A percentile compares a stretch with the other conserved stretches of the same genome.
Conservation (phyloP, 225 moss, liverwort and hornwort species). For the Pseudisothecium myosuroides region DNA sequence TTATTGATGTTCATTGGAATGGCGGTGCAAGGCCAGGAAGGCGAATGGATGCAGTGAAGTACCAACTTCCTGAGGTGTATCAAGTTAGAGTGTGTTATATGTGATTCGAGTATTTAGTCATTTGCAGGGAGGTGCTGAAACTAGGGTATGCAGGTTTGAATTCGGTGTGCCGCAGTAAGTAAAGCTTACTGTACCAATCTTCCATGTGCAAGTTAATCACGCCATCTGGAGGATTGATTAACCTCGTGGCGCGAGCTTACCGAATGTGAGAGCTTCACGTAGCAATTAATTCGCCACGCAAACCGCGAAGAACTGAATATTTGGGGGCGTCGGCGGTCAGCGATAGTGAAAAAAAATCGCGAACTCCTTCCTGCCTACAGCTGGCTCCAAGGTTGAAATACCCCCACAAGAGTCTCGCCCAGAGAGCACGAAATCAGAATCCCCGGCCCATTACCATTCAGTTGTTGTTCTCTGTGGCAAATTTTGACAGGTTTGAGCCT, state of each 20-base stretch:
- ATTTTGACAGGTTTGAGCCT: background rate
- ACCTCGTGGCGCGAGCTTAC: background rate
- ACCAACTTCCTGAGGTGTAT: background rate
- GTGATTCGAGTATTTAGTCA: background rate
- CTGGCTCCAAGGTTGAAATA: background rate
- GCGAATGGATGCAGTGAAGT: conserved; percentile 8
- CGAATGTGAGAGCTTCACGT: background rate
- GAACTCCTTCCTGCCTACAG: background rate
- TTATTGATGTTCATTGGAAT: conserved; percentile 67
- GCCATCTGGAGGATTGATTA: too few relatives aligned
- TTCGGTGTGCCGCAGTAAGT: background rate
- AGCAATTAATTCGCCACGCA: background rate
- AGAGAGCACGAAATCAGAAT: background rate
- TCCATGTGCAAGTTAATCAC: background rate
- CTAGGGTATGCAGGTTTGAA: background rate
- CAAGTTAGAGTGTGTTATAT: background rate
- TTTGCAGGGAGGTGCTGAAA: background rate
- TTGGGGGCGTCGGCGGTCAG: background rate
- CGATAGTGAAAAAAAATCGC: background rate
- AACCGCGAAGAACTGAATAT: background rate
- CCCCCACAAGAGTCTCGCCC: background rate
- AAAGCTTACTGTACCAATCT: background rate
- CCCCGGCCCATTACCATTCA: background rate
- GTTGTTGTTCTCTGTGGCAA: background rate
- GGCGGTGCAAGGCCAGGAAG: conserved; percentile 43